Conservation (phyloP, 306 rosid species). For the Cucumis sativus region Cucumber_9930_V3 NC_026657.2:39506501-39507000, state of each 20-base stretch:
- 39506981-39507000: slow-evolving; percentile 53
- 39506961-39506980: slow-evolving; percentile 33
- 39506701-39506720: slow-evolving; percentile 84
- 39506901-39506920: slow-evolving; percentile 18
- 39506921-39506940: slow-evolving; percentile 39
- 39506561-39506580: slow-evolving; percentile 8
- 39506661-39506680: slow-evolving; percentile 77
- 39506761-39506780: slow-evolving; percentile 46
- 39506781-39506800: slow-evolving; percentile 55
- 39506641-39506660: slow-evolving; percentile 76
- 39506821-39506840: slow-evolving; percentile 32
- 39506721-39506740: slow-evolving; percentile 71
- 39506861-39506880: slow-evolving; percentile 32
- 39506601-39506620: slow-evolving; percentile 69
- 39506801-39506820: slow-evolving; percentile 37
- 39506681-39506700: slow-evolving; percentile 56
- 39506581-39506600: slow-evolving; percentile 52
- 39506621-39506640: slow-evolving; percentile 44
- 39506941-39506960: slow-evolving; percentile 32
- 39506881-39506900: slow-evolving; percentile 25
- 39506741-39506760: slow-evolving; percentile 58
- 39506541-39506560: neutral
- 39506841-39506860: slow-evolving; percentile 37
- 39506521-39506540: neutral
- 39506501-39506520: slow-evolving; percentile 3